Conservation (phyloP, 106 monocot species). For the Allium sativum region DNA sequence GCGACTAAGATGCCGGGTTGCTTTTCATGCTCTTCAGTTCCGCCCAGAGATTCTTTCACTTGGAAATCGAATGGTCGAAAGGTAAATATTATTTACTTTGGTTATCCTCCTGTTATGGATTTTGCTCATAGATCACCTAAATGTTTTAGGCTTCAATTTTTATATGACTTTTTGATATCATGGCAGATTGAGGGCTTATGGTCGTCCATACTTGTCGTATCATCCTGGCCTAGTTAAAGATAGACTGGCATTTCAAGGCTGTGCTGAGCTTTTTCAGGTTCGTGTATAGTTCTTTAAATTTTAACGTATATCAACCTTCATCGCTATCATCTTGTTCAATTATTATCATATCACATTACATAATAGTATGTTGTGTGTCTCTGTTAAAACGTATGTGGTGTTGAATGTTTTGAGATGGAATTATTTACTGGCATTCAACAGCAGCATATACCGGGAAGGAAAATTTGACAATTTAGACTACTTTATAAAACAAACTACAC, state of each 20-base stretch:
- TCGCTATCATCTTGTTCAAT: too few species aligned
- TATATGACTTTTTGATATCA: slow-evolving; percentile 1
- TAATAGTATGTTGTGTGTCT: neutral
- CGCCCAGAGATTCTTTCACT: slow-evolving; percentile 63
- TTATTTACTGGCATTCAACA: too few species aligned
- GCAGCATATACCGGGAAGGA: too few species aligned
- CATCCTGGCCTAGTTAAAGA: slow-evolving; percentile 77
- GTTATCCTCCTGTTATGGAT: neutral
- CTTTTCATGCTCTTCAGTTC: slow-evolving; percentile 83
- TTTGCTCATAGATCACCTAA: neutral
- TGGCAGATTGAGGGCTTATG: slow-evolving; percentile 60
- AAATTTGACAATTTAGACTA: too few species aligned
- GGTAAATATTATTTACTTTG: slow-evolving; percentile 25
- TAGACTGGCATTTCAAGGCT: slow-evolving; percentile 77
- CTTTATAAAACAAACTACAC: too few species aligned
- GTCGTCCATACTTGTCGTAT: slow-evolving; percentile 64
- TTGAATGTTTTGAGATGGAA: neutral
- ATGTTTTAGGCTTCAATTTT: too few species aligned
- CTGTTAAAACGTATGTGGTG: neutral
- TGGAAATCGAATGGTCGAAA: slow-evolving; percentile 60
- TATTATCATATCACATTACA: too few species aligned
- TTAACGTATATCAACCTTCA: too few species aligned
- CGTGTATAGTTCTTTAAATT: neutral
- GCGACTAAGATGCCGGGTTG: slow-evolving; percentile 87
- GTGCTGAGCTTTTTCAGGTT: slow-evolving; percentile 94